Conservation (phyloP, 2,329 filamentous ascomycete species). For the Trichoderma breve region DNA sequence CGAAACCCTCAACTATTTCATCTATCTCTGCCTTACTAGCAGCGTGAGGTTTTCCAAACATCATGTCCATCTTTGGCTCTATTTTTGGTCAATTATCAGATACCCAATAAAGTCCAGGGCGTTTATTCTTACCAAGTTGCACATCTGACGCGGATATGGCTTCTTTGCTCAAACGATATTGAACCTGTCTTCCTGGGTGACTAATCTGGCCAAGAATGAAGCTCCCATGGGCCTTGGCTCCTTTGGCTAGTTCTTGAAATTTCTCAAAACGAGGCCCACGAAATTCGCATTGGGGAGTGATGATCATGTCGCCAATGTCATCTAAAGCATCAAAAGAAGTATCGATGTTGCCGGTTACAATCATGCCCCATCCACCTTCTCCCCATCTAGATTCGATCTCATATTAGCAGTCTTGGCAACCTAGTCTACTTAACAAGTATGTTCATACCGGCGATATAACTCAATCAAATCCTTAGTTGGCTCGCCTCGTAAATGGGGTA, state of each 20-base stretch:
- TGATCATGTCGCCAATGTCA: background rate
- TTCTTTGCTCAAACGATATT: background rate
- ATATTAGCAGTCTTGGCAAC: no score
- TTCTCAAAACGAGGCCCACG: background rate
- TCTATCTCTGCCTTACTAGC: background rate
- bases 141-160: background rate
- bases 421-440: no score
- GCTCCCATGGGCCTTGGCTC: background rate
- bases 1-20: background rate
- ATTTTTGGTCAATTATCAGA: background rate
- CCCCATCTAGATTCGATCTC: background rate
- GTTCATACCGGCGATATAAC: no score
- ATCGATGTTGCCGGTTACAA: background rate
- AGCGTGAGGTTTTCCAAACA: background rate
- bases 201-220: background rate
- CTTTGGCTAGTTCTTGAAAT: background rate
- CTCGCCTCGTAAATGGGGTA: no score
- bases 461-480: no score
- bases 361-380: background rate
- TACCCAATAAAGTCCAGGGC: background rate
- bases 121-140: background rate
- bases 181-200: background rate
- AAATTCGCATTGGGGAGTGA: background rate
- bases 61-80: background rate
- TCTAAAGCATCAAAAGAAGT: background rate